These are phyloP conservation scores for Cetradonia linearis DNA, from an alignment of 495 filamentous ascomycete species.

Conservation along the genomic window DNA sequence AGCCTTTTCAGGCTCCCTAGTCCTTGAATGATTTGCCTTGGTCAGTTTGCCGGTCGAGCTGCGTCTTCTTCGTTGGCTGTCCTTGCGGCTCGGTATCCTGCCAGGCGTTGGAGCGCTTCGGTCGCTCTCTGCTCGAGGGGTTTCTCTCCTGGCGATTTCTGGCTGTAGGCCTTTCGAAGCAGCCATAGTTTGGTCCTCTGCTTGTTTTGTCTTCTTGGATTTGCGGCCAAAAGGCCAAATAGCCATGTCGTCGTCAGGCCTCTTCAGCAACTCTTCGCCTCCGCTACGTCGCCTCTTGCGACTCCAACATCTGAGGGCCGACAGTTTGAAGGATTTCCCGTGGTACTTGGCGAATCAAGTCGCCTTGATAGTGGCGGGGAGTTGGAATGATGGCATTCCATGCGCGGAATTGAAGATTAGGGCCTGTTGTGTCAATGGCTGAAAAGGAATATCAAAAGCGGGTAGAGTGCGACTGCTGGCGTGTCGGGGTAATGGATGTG, in stretches of 20 bases:
- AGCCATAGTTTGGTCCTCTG: conserved; percentile 38
- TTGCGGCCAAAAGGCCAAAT: conserved; percentile 72
- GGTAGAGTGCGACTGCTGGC: conserved; percentile 11
- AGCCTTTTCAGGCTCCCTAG: conserved; percentile 25
- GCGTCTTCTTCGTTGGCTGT: conserved; percentile 35
- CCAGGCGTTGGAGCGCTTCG: conserved; percentile 27
- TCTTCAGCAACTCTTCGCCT: conserved; percentile 23
- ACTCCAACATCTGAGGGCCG: conserved; percentile 27
- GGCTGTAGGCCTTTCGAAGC: conserved; percentile 28
- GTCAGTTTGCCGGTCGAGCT: conserved; percentile 23
- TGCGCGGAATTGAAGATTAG: conserved; percentile 10
- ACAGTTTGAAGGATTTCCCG: conserved; percentile 25
- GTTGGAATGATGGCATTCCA: conserved; percentile 9
- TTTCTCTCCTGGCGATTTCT: conserved; percentile 26
- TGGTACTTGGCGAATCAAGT: conserved; percentile 19
- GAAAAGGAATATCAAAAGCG: conserved; percentile 3
- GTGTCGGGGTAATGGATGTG: conserved; percentile 7
- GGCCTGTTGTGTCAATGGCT: conserved; percentile 5
- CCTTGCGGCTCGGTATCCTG: conserved; percentile 37
- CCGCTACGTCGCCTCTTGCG: conserved; percentile 27
- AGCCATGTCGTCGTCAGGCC: conserved; percentile 45
- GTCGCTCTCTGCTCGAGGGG: conserved; percentile 19
- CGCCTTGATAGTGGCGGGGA: conserved; percentile 15
- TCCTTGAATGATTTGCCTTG: conserved; percentile 23
- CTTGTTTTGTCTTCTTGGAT: conserved; percentile 31